These are phyloP conservation scores for Rhodamnia rubescens DNA, from an alignment of 345 rosid species.

Conservation along the genomic window DNA sequence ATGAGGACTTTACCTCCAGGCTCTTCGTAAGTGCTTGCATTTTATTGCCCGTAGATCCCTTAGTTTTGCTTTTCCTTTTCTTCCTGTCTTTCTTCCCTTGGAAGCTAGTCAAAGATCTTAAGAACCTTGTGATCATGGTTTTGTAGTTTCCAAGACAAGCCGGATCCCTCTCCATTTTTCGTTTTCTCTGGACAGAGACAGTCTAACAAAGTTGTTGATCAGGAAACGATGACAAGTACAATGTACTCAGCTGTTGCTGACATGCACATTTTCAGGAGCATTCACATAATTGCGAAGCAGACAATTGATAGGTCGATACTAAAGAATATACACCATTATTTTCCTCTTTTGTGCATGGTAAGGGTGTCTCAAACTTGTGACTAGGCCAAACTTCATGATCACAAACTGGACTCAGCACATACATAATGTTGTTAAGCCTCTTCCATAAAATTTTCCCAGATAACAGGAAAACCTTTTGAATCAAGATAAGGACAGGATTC, in stretches of 20 bases:
- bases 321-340: not conserved
- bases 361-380: not conserved
- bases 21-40: conserved; percentile 14
- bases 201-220: conserved; percentile 6
- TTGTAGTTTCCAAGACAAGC: conserved; percentile 22
- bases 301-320: not conserved
- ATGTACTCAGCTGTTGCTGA: not conserved
- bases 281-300: not conserved
- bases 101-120: conserved; percentile 9
- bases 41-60: conserved; percentile 5
- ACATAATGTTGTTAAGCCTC: not conserved
- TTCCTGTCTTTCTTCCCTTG: conserved; percentile 11
- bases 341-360: not conserved
- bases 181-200: conserved; percentile 3
- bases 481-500: not conserved
- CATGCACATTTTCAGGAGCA: not conserved
- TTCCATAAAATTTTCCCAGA: not conserved
- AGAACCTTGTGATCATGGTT: conserved; percentile 13
- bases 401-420: not conserved
- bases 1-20: conserved; percentile 12
- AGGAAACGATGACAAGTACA: not conserved
- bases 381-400: not conserved
- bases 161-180: conserved; percentile 6
- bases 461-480: not conserved
- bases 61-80: conserved; percentile 4